Percentiles rank a stretch among this genome's conserved stretches.
phyloP scores from a whole-genome alignment of 345 rosid genomes.

The Psidium friedrichsthalianum region DNA sequence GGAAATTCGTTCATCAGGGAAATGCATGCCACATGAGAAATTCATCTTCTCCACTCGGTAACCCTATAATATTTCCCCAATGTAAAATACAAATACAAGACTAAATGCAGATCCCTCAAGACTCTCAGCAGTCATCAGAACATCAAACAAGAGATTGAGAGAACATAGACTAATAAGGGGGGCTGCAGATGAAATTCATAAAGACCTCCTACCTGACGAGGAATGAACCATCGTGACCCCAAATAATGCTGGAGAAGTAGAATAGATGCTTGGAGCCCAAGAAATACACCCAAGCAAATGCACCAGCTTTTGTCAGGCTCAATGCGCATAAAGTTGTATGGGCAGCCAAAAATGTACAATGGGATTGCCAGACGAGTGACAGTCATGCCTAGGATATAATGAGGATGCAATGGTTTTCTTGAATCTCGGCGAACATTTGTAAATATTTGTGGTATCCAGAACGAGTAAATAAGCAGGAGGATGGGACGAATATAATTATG shows the following conservation, averaged over 20 bases:
- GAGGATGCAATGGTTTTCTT: conserved; percentile 93
- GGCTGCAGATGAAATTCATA: not conserved
- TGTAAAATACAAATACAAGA: not conserved
- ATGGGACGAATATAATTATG: conserved; percentile 66
- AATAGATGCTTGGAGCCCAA: conserved; percentile 70
- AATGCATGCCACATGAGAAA: not conserved
- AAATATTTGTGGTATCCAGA: conserved; percentile 91
- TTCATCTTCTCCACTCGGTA: not conserved
- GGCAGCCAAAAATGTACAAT: conserved; percentile 84
- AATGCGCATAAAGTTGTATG: conserved; percentile 89
- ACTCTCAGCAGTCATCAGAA: not conserved
- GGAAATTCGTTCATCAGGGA: not conserved
- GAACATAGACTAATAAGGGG: not conserved
- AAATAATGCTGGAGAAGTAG: conserved; percentile 93
- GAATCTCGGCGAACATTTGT: conserved; percentile 82
- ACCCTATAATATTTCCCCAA: not conserved
- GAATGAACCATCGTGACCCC: conserved; percentile 94
- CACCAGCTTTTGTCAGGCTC: conserved; percentile 85
- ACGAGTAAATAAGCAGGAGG: conserved; percentile 78
- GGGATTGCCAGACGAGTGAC: conserved; percentile 85
- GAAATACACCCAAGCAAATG: conserved; percentile 43
- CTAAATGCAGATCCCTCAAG: not conserved
- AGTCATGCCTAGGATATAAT: conserved; percentile 85
- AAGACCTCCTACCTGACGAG: conserved; percentile 53
- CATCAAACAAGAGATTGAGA: not conserved